phyloP scores from a whole-genome alignment of 2,329 filamentous ascomycete genomes.

The Botrytis fabae region DNA sequence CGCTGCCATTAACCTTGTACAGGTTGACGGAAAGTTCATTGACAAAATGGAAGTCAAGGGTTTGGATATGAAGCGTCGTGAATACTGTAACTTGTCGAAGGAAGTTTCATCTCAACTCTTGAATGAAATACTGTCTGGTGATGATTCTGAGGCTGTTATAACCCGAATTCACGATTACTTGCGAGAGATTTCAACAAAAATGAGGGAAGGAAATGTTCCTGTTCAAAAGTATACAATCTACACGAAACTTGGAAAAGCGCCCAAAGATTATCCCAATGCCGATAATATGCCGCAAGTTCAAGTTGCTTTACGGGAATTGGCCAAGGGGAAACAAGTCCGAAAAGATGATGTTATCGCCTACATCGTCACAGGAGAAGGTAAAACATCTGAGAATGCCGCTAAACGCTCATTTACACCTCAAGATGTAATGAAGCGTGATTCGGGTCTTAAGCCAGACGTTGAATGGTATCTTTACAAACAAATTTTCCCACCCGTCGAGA shows the following conservation, averaged over 20 bases:
- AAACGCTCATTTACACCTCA: conserved; percentile 88
- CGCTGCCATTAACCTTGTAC: conserved; percentile 90
- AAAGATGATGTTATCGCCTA: conserved; percentile 97
- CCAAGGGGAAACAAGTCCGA: conserved; percentile 82
- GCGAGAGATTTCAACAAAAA: conserved; percentile 77
- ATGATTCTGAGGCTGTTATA: conserved; percentile 85
- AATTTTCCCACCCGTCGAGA: conserved; percentile 95
- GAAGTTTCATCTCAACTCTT: conserved; percentile 88
- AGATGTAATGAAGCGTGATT: conserved; percentile 77
- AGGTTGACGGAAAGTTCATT: conserved; percentile 83
- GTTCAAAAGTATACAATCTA: conserved; percentile 93
- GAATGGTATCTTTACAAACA: conserved; percentile 99
- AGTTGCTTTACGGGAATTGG: conserved; percentile 84
- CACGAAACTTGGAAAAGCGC: conserved; percentile 93
- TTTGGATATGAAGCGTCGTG: conserved; percentile 94
- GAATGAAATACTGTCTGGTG: conserved; percentile 92
- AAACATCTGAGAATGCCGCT: conserved; percentile 66
- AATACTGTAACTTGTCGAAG: conserved; percentile 94
- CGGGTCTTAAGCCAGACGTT: conserved; percentile 79
- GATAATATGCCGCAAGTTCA: conserved; percentile 97
- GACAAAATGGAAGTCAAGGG: conserved; percentile 98
- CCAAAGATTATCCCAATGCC: conserved; percentile 89
- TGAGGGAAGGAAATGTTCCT: conserved; percentile 77
- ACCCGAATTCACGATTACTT: conserved; percentile 92
- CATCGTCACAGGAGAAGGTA: conserved; percentile 78